phyloP scores from a whole-genome alignment of 305 asterid genomes.

The Striga hermonthica region DNA sequence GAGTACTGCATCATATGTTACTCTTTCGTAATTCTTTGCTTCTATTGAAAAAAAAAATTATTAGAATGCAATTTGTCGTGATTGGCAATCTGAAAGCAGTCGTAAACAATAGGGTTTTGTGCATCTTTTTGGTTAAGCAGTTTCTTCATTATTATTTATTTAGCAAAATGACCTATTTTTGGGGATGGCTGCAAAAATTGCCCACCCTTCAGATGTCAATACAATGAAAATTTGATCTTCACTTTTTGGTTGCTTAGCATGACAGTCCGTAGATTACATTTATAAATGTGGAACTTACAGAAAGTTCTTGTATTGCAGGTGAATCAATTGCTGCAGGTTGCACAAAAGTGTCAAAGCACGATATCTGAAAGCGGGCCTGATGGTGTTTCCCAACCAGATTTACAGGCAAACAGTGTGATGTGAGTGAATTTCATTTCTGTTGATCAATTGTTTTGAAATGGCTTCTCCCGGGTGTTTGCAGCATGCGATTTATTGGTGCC shows the following conservation, averaged over 20 bases:
- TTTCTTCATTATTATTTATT: not conserved
- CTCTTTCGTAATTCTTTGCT: not conserved
- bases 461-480: not conserved
- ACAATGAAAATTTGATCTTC: not conserved
- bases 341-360: constrained; percentile 83
- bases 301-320: constrained; percentile 51
- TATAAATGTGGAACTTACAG: constrained; percentile 19
- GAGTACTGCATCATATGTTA: not conserved
- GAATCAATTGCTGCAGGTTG: constrained; percentile 81
- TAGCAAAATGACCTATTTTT: not conserved
- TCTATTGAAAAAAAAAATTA: not conserved
- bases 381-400: constrained; percentile 71
- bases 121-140: not conserved
- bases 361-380: constrained; percentile 76
- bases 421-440: constrained; percentile 36
- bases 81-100: not conserved
- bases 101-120: not conserved
- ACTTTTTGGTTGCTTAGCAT: not conserved
- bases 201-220: not conserved
- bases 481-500: not conserved
- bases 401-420: constrained; percentile 81
- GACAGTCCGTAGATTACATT: not conserved
- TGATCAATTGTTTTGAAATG: not conserved
- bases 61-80: not conserved
- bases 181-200: not conserved